Evolutionary conservation across 2,329 filamentous ascomycete species (phyloP), one percentile per base, ranked within the genome.

Genomic region (Claviceps monticola): DNA sequence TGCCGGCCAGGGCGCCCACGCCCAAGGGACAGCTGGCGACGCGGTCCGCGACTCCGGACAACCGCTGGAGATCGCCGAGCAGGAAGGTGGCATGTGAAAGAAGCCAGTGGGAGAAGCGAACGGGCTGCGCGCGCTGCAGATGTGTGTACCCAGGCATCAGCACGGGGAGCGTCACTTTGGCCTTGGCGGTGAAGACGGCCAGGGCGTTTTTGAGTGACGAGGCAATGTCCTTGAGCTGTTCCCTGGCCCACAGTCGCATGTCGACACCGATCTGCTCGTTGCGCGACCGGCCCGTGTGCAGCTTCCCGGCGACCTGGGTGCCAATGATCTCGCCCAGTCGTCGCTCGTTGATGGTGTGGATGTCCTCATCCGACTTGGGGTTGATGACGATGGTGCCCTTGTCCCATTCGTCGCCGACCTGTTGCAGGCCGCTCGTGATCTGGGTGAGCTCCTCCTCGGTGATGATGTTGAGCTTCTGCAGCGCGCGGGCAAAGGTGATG

Each of bases 241-340:
- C 58, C 38, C 60, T 56, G n/a, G 61, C 51, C 83, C 83, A 87
- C 58, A 87, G 67, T 43, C 84, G 75, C 79, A 87, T 83, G 58
- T 86, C 84, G 29, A 82, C 85, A 29, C 81, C 83, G 53, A 87
- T 78, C 66, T 88, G 83, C 64, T 87, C 83, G 60, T 88, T 88
- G 55, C 83, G 74, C 65, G 79, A 83, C 21, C 84, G 76, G 46
- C 76, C 76, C 3, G 84, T 87, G 66, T 87, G 84, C 52, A 87
- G 73, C 70, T 87, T 81, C 8, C 49, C 49, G 17, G 34, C 49
- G 13, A 50, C 21, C 29, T 36, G n/a, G 2, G 29, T 84, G 57
- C 83, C 82, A 53, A 87, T 82, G 55, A 87, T 73, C 69, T 87
- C 83, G 52, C 80, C 80, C 37, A 79, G 63, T 19, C 76, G 73